Evolutionary conservation across 495 filamentous ascomycete genomes (phyloP).

Genomic region (Lepidopterella palustris): DNA sequence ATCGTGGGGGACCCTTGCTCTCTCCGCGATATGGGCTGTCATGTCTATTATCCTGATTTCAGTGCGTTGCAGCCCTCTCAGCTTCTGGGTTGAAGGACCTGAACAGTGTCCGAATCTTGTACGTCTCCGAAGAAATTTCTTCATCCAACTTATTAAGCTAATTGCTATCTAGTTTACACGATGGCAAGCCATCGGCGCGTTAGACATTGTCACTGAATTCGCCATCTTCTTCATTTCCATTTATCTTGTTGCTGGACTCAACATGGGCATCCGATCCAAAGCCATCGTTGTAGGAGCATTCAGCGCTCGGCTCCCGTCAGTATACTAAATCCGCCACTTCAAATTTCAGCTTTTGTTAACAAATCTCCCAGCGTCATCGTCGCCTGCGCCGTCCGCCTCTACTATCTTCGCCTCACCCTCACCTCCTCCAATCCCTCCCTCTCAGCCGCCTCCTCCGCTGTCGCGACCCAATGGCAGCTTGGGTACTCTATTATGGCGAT

Average conservation of each 20-base stretch:
- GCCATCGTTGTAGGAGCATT: constrained; percentile 17
- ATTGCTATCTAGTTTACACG: constrained; percentile 6
- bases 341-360: background rate
- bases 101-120: constrained; percentile 9
- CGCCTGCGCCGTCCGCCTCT: constrained; percentile 8
- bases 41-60: constrained; percentile 13
- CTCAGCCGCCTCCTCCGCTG: constrained; percentile 5
- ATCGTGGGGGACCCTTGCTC: constrained; percentile 1
- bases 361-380: constrained; percentile 7
- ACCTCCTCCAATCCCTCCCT: constrained; percentile 6
- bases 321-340: background rate
- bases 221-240: constrained; percentile 20
- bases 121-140: background rate
- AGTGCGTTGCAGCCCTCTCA: constrained; percentile 7
- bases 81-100: constrained; percentile 14
- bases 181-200: constrained; percentile 17
- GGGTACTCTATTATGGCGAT: constrained; percentile 21
- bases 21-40: constrained; percentile 11
- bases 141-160: background rate
- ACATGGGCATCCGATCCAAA: constrained; percentile 13
- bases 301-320: constrained; percentile 13
- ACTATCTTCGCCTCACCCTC: constrained; percentile 9
- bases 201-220: constrained; percentile 19
- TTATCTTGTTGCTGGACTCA: constrained; percentile 11
- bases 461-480: constrained; percentile 20